Conservation (phyloP, 495 filamentous ascomycete genomes). For the Podospora didyma region DNA sequence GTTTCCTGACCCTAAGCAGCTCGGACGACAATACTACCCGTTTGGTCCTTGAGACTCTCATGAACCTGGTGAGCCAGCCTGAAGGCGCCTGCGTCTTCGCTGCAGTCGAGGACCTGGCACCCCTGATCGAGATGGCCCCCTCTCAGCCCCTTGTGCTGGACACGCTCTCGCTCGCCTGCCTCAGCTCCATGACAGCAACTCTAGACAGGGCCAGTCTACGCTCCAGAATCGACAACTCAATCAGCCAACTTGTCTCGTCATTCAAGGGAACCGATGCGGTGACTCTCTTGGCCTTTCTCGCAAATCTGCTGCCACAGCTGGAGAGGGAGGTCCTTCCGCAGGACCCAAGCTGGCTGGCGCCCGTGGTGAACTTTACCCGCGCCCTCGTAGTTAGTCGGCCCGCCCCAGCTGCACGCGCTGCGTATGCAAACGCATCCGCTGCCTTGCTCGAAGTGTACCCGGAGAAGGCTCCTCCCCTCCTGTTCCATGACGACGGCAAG, state of each 20-base stretch:
- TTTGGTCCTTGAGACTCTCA: constrained; percentile 51
- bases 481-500: constrained; percentile 37
- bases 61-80: constrained; percentile 42
- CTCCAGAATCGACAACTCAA: constrained; percentile 39
- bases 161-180: constrained; percentile 49
- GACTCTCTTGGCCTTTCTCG: constrained; percentile 46
- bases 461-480: constrained; percentile 32
- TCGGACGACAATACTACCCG: constrained; percentile 46
- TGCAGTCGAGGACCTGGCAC: constrained; percentile 40
- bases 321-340: constrained; percentile 34
- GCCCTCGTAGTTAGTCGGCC: constrained; percentile 44
- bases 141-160: constrained; percentile 48
- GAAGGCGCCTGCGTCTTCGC: constrained; percentile 46
- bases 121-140: constrained; percentile 50
- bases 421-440: constrained; percentile 47
- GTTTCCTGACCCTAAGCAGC: constrained; percentile 23
- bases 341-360: constrained; percentile 41
- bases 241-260: constrained; percentile 40
- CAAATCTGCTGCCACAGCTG: constrained; percentile 38
- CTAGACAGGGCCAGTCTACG: constrained; percentile 24
- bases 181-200: constrained; percentile 29
- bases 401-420: constrained; percentile 40
- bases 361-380: constrained; percentile 36
- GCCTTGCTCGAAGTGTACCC: constrained; percentile 52
- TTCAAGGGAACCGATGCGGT: constrained; percentile 51